Base-by-base conservation (phyloP, 1,139 yeast species). In the Pichia kudriavzevii region DNA sequence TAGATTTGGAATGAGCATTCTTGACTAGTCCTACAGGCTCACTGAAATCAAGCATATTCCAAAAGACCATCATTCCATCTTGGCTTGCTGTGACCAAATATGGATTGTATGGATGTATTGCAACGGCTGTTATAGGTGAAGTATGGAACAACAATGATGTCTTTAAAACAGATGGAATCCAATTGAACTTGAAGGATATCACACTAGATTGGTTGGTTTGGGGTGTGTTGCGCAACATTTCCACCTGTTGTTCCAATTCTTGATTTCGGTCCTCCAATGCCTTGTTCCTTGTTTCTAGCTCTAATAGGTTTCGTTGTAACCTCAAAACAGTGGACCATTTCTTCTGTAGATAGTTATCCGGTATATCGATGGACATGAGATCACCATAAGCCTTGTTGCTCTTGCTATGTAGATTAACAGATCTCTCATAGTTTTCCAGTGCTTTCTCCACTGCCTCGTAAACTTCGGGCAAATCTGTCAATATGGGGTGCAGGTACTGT, bases 321-420 rank as follows among this genome's bases (percentile, higher is more conserved):
- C 95, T 64, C 23, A 84, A 66, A 5, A 88, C 93, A 0, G 94
- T 79, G 1, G 82, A 69, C 97, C 97, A 88, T 60, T 87, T 88
- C 59, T 79, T 82, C 48, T 83, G 93, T 28, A 88, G 63, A 34
- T 80, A 56, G 22, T 50, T 39, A 2, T 41, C 40, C 2, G 75
- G 68, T 13, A 72, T 65, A 2, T 42, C 39, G 10, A 11, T 18
- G 7, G 19, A 2, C 3, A 22, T 11, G 10, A 35, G 13, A n/a
- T 22, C 14, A 6, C 20, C 14, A 19, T 34, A 30, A n/a, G n/a
- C n/a, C n/a, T n/a, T n/a, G n/a, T n/a, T n/a, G n/a, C n/a, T n/a
- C 19, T 34, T 30, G 3, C n/a, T 9, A 4, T 12, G 13, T 18
- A 15, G 17, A n/a, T 17, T 16, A 11, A 3, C 5, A 14, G 16